Base-by-base conservation (phyloP, 192 early-diverging fungal species). In the Chytriomyces confervae region DNA sequence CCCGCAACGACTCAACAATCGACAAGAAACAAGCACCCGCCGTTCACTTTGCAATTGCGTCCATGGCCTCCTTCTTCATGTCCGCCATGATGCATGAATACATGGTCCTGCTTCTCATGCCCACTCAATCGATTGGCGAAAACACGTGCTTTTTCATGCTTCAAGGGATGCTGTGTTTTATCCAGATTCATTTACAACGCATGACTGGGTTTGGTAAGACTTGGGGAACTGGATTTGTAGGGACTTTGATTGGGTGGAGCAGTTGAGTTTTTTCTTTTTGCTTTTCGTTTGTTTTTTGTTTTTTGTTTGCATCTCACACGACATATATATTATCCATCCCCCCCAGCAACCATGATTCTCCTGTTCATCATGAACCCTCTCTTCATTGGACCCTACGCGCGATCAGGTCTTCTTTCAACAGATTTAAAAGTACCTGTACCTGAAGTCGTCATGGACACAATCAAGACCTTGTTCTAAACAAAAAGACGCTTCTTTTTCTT, bases 11-110 rank as follows among this genome's bases (percentile, higher is more conserved):
- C 20, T 60, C 20, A 64, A 24, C 16, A 24, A 18, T 29, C 62
- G 36, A 36, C 36, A 36, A 36, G 36, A 57, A 57, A 16, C 66
- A 13, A 57, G 9, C 69, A 24, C 69, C 69, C 18, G 8, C 69
- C 23, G 8, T n/a, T n/a, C 50, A 51, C n/a, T 18, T 29, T 24
- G 16, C 27, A 11, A 64, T 70, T 48, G 69, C 50, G 20, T 49
- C 49, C 27, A 16, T 70, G 61, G 16, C 23, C 10, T 44, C 72
- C 10, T 74, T 74, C 61, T 20, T 74, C 61, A n/a, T 74, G 24
- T 74, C 72, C 7, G 53, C 43, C 13, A 16, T 74, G 11, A 11
- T 74, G 36, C 72, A 74, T 44, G 72, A 74, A 47, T 74, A 62
- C 61, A 8, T 74, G 23, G 44, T 63, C 8, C 63, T 74, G 60